Conservation (phyloP, 140 eudicot species). For the Bidens hawaiensis region DNA sequence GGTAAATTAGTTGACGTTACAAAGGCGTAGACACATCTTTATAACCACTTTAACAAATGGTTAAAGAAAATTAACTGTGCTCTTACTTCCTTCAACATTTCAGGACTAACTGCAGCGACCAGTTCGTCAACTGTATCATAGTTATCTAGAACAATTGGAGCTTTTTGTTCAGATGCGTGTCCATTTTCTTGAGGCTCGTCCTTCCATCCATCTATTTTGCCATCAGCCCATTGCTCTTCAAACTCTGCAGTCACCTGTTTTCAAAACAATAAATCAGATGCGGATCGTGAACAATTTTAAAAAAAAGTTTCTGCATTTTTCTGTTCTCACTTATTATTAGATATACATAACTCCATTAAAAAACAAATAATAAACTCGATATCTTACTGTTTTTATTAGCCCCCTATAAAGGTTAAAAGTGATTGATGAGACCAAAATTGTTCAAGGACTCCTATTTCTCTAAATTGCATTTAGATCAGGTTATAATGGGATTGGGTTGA, state of each 20-base stretch:
- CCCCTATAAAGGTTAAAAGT: neutral
- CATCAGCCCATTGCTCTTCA: conserved; percentile 81
- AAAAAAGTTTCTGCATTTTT: too few species aligned
- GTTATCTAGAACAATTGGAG: conserved; percentile 71
- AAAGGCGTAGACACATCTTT: neutral
- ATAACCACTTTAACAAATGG: neutral
- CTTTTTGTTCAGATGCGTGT: conserved; percentile 36
- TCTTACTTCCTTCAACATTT: conserved; percentile 81
- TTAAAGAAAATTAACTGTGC: neutral
- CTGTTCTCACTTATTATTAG: too few species aligned
- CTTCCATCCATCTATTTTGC: conserved; percentile 74
- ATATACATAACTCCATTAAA: neutral
- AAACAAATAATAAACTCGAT: neutral
- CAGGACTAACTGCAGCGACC: conserved; percentile 79
- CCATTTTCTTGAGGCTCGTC: conserved; percentile 65
- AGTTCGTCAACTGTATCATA: conserved; percentile 77
- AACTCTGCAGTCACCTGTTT: conserved; percentile 75
- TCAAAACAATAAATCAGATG: conserved; percentile 12
- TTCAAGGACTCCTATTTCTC: neutral
- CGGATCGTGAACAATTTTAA: neutral
- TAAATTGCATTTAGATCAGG: neutral
- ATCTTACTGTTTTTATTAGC: neutral
- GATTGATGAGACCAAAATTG: neutral
- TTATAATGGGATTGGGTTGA: neutral
- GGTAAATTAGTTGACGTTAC: neutral